A percentile compares a stretch with the other conserved stretches of the same genome.
phyloP scores from a whole-genome alignment of 495 filamentous ascomycete species.

The Penicillium chermesinum region DNA sequence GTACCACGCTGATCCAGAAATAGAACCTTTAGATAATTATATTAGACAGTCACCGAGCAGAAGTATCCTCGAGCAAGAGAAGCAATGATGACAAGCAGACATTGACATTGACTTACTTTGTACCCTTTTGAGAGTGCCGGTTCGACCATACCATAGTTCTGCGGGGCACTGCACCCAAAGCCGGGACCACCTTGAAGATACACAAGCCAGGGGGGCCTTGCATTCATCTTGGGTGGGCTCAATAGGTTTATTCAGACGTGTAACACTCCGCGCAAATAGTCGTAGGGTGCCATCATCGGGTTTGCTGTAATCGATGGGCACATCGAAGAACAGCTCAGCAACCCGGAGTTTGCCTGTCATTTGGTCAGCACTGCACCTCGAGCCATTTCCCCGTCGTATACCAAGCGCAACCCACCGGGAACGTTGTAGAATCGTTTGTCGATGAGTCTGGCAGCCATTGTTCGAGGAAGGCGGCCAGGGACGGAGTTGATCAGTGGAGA shows the following conservation, averaged over 20 bases:
- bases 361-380: constrained; percentile 5
- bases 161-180: constrained; percentile 65
- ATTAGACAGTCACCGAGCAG: neutral
- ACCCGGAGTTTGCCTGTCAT: constrained; percentile 64
- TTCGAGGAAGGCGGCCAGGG: constrained; percentile 6
- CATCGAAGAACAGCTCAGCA: constrained; percentile 79
- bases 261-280: constrained; percentile 71
- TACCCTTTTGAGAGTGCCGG: constrained; percentile 76
- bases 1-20: constrained; percentile 87
- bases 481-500: constrained; percentile 6
- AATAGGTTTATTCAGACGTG: constrained; percentile 58
- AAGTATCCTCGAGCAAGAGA: neutral
- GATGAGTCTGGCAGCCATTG: constrained; percentile 42
- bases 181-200: constrained; percentile 77
- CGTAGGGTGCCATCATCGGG: constrained; percentile 56
- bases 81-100: neutral
- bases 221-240: constrained; percentile 46
- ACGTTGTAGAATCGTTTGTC: constrained; percentile 41
- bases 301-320: constrained; percentile 69
- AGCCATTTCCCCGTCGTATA: neutral
- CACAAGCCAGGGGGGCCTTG: constrained; percentile 57
- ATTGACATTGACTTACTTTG: constrained; percentile 32
- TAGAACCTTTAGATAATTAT: constrained; percentile 52
- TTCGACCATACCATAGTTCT: constrained; percentile 61
- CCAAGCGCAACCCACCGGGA: constrained; percentile 27